phyloP scores from a whole-genome alignment of 2,329 filamentous ascomycete species.

The Pseudogymnoascus destructans region DNA sequence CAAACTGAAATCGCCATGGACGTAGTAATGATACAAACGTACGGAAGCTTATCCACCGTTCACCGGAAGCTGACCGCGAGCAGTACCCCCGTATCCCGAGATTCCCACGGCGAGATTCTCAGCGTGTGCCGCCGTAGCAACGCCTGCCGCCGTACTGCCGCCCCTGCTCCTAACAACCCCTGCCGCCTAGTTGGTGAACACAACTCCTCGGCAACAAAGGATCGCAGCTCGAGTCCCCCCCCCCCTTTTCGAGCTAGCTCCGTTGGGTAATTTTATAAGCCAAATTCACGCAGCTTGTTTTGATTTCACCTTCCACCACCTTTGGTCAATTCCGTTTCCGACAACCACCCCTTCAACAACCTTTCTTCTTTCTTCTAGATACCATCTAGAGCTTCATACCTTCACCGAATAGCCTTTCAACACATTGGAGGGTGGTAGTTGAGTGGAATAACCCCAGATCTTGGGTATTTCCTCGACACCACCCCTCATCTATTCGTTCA shows the following conservation, averaged over 20 bases:
- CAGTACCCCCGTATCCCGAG: not conserved
- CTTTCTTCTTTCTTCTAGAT: not conserved
- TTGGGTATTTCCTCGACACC: not conserved
- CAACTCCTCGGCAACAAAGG: not conserved
- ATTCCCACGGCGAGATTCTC: not conserved
- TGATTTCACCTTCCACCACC: not conserved
- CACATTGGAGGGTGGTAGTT: not conserved
- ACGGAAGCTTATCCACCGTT: not conserved
- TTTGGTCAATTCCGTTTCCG: not conserved
- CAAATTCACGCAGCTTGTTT: constrained; percentile 2
- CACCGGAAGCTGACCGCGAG: not conserved
- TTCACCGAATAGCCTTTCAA: not conserved
- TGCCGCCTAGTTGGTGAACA: constrained; percentile 3
- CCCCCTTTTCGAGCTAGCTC: not conserved
- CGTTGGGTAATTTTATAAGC: not conserved
- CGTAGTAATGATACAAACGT: not conserved
- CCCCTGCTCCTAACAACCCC: not conserved
- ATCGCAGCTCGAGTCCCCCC: not conserved
- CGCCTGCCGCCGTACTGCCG: not conserved
- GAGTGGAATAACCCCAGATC: not conserved
- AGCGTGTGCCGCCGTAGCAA: not conserved
- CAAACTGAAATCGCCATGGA: not conserved
- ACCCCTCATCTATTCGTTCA: not conserved
- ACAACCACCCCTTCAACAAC: not conserved
- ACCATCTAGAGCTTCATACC: not conserved